phyloP scores from a whole-genome alignment of 805 yeast genomes.

The Blastobotrys robertii region DNA sequence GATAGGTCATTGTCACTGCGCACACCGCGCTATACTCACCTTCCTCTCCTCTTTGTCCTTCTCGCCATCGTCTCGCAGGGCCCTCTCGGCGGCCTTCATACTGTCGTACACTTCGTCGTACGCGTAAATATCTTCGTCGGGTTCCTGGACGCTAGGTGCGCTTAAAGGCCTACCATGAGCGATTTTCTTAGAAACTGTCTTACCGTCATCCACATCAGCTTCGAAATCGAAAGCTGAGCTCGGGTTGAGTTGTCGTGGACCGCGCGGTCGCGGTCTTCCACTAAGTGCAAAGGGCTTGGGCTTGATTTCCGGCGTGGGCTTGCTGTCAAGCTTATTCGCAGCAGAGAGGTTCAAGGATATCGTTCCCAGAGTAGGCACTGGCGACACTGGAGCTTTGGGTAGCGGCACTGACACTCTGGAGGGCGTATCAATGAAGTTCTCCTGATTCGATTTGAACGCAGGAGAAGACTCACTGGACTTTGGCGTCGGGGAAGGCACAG shows the following conservation, averaged over 20 bases:
- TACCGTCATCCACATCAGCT: conserved; percentile 2
- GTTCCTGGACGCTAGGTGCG: conserved; percentile 5
- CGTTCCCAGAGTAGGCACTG: too few species aligned
- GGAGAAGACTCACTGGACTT: conserved; percentile 2
- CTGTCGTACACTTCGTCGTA: conserved; percentile 42
- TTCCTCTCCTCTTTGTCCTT: conserved; percentile 3
- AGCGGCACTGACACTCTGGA: too few species aligned
- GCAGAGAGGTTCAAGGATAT: too few species aligned
- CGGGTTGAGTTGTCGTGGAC: conserved; percentile 1
- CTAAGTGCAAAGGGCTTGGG: conserved; percentile 1
- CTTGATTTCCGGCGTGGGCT: background rate
- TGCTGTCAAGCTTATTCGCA: too few species aligned
- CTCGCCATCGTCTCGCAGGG: conserved; percentile 2
- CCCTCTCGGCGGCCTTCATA: conserved; percentile 26
- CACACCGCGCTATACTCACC: conserved; percentile 1
- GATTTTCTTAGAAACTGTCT: conserved; percentile 4
- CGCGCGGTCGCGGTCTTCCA: background rate
- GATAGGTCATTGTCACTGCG: background rate
- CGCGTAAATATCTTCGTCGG: conserved; percentile 21
- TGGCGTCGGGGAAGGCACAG: conserved; percentile 3
- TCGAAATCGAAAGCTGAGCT: conserved; percentile 5
- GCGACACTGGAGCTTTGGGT: too few species aligned
- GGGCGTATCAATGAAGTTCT: too few species aligned
- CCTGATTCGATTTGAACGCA: background rate
- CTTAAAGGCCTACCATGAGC: conserved; percentile 4